Base-by-base conservation (phyloP, 2,329 filamentous ascomycete genomes). In the Talaromyces sp. region DNA sequence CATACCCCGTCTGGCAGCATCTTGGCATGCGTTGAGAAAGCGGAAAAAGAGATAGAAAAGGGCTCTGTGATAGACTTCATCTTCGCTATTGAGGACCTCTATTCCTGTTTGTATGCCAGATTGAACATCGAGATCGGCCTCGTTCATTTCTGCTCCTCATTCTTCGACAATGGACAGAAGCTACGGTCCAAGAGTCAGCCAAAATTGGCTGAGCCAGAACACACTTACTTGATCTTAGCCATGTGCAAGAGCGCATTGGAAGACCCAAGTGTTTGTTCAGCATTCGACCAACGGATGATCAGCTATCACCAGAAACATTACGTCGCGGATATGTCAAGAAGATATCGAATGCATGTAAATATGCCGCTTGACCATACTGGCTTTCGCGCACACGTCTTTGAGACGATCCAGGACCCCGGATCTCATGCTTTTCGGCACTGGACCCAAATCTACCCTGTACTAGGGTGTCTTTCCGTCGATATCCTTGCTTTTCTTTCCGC, bases 61-160 rank as follows among this genome's bases (percentile, higher is more conserved):
- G 62, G 69, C 3, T 71, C 70, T 5, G 66, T 74, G 16, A 52
- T 63, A 23, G 64, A 67, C 5, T 67, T 79, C n/a, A 70, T 77
- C 50, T 67, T 70, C n/a, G 69, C 67, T 12, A 66, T 71, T 18
- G 75, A 78, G 58, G 72, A 72, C 28, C 67, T 78, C 7, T 78
- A 71, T 59, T 77, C 77, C 60, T 67, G 71, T 11, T 59, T 77
- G 25, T 76, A 75, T 59, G 68, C 76, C 1, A 69, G 75, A 37
- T 54, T 79, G 6, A 68, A 72, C n/a, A 69, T 74, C 48, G 76
- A 79, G 58, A 72, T 77, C 39, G 70, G 69, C 5, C 73, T 68
- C 18, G 68, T 75, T 31, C 72, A 78, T 21, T 69, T 77, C 21
- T 76, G 72, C 61, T 62, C 70, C 42, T 70, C 68, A 16, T 76